These are phyloP conservation scores for Colletotrichum sp. DNA, from an alignment of 2,329 filamentous ascomycete species.

Conservation along the genomic window DNA sequence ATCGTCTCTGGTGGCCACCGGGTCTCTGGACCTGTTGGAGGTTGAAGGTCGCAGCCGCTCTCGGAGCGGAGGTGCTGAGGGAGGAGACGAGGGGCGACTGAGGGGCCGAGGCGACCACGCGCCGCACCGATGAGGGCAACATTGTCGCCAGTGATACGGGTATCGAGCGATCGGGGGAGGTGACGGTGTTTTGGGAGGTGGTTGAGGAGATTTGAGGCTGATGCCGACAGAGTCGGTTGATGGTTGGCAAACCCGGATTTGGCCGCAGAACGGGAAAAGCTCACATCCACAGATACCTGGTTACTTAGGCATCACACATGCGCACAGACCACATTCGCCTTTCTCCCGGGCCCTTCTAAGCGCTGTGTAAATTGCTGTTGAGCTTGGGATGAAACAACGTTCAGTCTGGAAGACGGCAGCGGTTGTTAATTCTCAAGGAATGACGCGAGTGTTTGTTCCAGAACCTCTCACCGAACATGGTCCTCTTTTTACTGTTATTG, in stretches of 20 bases:
- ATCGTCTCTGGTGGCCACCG: constrained; percentile 55
- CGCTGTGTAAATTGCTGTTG: not conserved
- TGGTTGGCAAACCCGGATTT: constrained; percentile 36
- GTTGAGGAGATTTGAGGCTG: constrained; percentile 3
- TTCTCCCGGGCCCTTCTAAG: not conserved
- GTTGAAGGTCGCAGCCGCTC: constrained; percentile 38
- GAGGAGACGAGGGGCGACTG: constrained; percentile 49
- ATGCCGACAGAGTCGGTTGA: constrained; percentile 38
- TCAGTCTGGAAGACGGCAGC: not conserved
- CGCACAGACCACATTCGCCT: constrained; percentile 8
- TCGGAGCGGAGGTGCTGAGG: constrained; percentile 45
- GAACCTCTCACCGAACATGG: not conserved
- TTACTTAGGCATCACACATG: constrained; percentile 5
- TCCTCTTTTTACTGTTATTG: not conserved
- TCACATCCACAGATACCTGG: constrained; percentile 25
- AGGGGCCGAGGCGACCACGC: constrained; percentile 53
- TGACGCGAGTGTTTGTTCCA: not conserved
- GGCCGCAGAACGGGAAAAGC: constrained; percentile 40
- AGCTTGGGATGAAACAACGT: constrained; percentile 4
- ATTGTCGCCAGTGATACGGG: constrained; percentile 31
- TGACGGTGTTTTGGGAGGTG: not conserved
- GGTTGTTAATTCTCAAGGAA: not conserved
- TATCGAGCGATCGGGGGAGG: constrained; percentile 5
- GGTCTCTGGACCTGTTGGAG: constrained; percentile 23
- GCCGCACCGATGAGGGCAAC: constrained; percentile 62